Conservation (phyloP, 306 rosid species). For the Morella rubra region DNA sequence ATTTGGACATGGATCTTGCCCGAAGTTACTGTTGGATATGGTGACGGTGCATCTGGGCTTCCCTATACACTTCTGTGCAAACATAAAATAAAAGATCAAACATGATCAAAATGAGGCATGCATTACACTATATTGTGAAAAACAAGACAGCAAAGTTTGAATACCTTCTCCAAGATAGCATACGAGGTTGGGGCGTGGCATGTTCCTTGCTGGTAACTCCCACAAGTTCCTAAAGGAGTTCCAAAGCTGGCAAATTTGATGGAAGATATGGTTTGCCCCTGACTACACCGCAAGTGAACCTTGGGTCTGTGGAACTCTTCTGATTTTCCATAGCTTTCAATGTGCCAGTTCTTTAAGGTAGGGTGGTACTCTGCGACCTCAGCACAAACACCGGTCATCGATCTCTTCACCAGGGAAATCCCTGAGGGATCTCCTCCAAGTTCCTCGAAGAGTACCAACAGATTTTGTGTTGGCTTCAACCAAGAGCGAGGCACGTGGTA, state of each 20-base stretch:
- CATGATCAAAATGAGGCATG: slow-evolving; percentile 1
- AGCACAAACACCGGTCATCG: slow-evolving; percentile 78
- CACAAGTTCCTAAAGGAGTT: slow-evolving; percentile 93
- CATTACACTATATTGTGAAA: slow-evolving; percentile 15
- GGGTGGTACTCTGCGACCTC: slow-evolving; percentile 94
- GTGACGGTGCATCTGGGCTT: slow-evolving; percentile 75
- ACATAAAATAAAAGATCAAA: slow-evolving; percentile 21
- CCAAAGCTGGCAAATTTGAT: slow-evolving; percentile 98
- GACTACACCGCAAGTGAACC: slow-evolving; percentile 79
- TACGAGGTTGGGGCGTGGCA: slow-evolving; percentile 83
- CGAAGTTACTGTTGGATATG: slow-evolving; percentile 84
- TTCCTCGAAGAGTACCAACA: slow-evolving; percentile 91
- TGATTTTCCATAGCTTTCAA: slow-evolving; percentile 78
- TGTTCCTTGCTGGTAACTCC: slow-evolving; percentile 80
- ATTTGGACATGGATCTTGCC: slow-evolving; percentile 89
- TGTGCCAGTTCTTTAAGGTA: slow-evolving; percentile 86
- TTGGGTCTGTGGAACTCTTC: slow-evolving; percentile 81
- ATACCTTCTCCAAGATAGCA: slow-evolving; percentile 74
- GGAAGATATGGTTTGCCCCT: slow-evolving; percentile 78
- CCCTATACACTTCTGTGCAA: slow-evolving; percentile 80
- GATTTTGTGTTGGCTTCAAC: slow-evolving; percentile 78
- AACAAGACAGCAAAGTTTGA: slow-evolving; percentile 7
- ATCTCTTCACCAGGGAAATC: slow-evolving; percentile 77
- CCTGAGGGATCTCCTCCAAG: slow-evolving; percentile 91
- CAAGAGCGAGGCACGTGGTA: slow-evolving; percentile 96